A percentile compares a stretch with the other conserved stretches of the same genome.
Evolutionary conservation across 345 rosid species (phyloP).

Genomic region (Lagerstroemia speciosa): DNA sequence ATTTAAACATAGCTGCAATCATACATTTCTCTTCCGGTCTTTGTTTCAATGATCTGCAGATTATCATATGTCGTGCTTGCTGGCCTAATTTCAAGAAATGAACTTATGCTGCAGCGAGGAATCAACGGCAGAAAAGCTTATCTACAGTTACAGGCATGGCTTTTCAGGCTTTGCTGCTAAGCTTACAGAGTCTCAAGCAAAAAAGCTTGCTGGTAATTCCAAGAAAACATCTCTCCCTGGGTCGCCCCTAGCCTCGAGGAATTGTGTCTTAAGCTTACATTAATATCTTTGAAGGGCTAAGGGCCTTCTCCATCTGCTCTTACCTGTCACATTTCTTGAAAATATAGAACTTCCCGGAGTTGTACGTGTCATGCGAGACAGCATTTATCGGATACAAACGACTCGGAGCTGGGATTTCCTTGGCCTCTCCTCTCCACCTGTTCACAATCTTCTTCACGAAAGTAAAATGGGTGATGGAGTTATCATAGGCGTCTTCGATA

Average conservation of each 20-base stretch:
- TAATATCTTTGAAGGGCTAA: not conserved
- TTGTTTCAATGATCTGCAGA: not conserved
- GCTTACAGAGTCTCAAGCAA: constrained; percentile 53
- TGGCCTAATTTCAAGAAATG: not conserved
- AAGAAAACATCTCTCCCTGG: not conserved
- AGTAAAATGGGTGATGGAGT: constrained; percentile 61
- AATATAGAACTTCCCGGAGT: constrained; percentile 44
- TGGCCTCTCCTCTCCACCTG: constrained; percentile 36
- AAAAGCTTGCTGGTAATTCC: constrained; percentile 34
- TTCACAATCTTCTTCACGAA: constrained; percentile 29
- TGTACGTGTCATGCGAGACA: constrained; percentile 44
- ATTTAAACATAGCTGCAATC: not conserved
- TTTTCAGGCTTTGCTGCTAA: constrained; percentile 74
- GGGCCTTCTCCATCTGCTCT: not conserved
- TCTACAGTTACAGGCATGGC: constrained; percentile 66
- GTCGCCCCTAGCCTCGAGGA: not conserved
- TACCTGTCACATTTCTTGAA: not conserved
- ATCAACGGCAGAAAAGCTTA: constrained; percentile 38
- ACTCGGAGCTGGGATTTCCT: constrained; percentile 60
- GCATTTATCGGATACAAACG: constrained; percentile 43
- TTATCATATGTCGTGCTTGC: not conserved
- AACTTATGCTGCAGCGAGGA: constrained; percentile 41
- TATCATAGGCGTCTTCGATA: constrained; percentile 52
- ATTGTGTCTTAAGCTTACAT: constrained; percentile 1
- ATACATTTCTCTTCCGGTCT: not conserved